Evolutionary conservation across 2,329 filamentous ascomycete species (phyloP).

Genomic region (Fusarium phyllophilum): DNA sequence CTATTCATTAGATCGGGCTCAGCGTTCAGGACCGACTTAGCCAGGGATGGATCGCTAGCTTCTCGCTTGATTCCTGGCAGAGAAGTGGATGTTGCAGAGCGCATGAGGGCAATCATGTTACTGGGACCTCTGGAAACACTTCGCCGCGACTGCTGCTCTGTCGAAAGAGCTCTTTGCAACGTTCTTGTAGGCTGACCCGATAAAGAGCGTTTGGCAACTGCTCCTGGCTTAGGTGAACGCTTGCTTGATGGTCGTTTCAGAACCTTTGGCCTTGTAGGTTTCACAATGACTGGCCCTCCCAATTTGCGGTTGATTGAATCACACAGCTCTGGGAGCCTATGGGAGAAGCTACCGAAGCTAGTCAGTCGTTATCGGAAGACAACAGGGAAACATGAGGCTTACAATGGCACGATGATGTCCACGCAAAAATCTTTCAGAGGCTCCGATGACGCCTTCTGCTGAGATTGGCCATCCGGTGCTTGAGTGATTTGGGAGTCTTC

Average conservation of each 20-base stretch:
- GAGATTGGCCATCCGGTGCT: constrained; percentile 49
- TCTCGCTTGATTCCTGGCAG: constrained; percentile 74
- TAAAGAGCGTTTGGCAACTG: constrained; percentile 60
- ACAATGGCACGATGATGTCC: constrained; percentile 84
- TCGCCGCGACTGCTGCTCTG: constrained; percentile 63
- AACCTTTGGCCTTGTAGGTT: constrained; percentile 62
- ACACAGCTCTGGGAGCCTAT: constrained; percentile 78
- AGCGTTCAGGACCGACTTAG: constrained; percentile 60
- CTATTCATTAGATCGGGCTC: constrained; percentile 52
- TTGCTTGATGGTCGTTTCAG: constrained; percentile 55
- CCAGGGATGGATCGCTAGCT: constrained; percentile 66
- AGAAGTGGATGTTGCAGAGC: constrained; percentile 73
- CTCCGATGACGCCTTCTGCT: constrained; percentile 62
- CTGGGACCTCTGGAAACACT: constrained; percentile 67
- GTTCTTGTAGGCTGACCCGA: constrained; percentile 58
- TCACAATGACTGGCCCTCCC: constrained; percentile 73
- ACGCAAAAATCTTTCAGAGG: constrained; percentile 80
- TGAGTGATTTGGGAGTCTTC: constrained; percentile 58
- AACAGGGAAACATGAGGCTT: constrained; percentile 48
- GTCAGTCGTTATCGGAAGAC: constrained; percentile 47
- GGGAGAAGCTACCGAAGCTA: constrained; percentile 70
- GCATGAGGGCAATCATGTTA: constrained; percentile 70
- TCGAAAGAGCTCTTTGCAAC: constrained; percentile 71
- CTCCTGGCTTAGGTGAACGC: constrained; percentile 61
- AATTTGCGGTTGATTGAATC: constrained; percentile 78